Conservation (phyloP, 2,329 filamentous ascomycete genomes). For the Trichoderma sp. region DNA sequence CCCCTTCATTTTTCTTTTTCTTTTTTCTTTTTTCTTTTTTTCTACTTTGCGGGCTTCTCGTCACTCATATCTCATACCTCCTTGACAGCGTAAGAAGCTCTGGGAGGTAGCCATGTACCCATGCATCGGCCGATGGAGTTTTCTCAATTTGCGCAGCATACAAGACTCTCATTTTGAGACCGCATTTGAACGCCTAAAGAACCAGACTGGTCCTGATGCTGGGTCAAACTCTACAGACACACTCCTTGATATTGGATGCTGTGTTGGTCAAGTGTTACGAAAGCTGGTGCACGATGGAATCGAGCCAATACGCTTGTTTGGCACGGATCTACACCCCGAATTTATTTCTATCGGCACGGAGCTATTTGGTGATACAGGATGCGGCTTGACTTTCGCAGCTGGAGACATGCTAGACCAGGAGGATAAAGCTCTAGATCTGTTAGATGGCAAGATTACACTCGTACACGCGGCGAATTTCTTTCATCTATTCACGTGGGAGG, state of each 20-base stretch:
- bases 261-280: neutral
- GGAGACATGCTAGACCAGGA: neutral
- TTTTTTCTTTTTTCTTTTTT: too few relatives aligned
- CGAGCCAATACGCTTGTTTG: neutral
- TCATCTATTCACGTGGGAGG: slow-evolving; percentile 4
- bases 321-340: neutral
- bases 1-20: too few relatives aligned
- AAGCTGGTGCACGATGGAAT: neutral
- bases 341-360: neutral
- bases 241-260: slow-evolving; percentile 3
- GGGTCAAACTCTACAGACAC: neutral
- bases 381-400: neutral
- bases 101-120: slow-evolving; percentile 8
- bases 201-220: neutral
- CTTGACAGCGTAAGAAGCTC: neutral
- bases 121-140: neutral
- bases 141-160: neutral
- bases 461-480: slow-evolving; percentile 3
- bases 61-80: neutral
- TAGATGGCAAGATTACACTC: neutral
- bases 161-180: neutral
- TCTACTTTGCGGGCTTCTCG: neutral
- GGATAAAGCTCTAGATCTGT: neutral
- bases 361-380: neutral
- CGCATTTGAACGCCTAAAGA: neutral